A percentile compares a stretch with the other conserved stretches of the same genome.
These are phyloP conservation scores for Irpex sp. DNA, from an alignment of 1,284 basidiomycete species.

Conservation along the genomic window DNA sequence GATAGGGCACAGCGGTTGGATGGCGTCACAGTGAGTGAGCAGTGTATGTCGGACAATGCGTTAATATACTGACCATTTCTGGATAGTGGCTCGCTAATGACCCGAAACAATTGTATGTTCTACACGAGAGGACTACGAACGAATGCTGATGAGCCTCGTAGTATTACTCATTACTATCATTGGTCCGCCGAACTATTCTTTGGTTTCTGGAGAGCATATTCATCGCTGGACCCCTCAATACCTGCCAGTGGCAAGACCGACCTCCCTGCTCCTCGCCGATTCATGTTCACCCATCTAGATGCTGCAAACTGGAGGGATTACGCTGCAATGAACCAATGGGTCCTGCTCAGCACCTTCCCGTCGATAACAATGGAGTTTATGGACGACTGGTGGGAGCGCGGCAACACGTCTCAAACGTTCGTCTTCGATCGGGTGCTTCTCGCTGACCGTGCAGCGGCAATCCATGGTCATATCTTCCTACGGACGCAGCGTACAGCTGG, in stretches of 20 bases:
- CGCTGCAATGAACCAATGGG: slow-evolving; percentile 78
- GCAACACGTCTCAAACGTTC: slow-evolving; percentile 62
- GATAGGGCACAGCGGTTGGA: slow-evolving; percentile 55
- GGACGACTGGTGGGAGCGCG: slow-evolving; percentile 78
- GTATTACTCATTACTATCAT: slow-evolving; percentile 79
- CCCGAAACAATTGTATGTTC: slow-evolving; percentile 73
- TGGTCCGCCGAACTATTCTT: slow-evolving; percentile 88
- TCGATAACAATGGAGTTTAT: slow-evolving; percentile 71
- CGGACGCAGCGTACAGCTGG: slow-evolving; percentile 73
- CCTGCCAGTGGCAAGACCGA: slow-evolving; percentile 57
- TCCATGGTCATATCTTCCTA: slow-evolving; percentile 63
- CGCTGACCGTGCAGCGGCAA: slow-evolving; percentile 79
- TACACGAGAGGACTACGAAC: background rate
- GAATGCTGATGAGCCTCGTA: slow-evolving; percentile 21
- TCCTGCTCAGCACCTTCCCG: slow-evolving; percentile 73
- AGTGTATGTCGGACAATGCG: background rate
- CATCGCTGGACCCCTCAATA: slow-evolving; percentile 73
- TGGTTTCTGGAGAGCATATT: slow-evolving; percentile 85
- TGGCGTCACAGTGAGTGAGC: slow-evolving; percentile 57
- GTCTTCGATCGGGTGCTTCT: slow-evolving; percentile 83
- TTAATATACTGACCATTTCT: background rate
- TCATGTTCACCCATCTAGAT: slow-evolving; percentile 73
- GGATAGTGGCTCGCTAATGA: slow-evolving; percentile 75
- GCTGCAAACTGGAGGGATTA: slow-evolving; percentile 85
- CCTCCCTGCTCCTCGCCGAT: slow-evolving; percentile 68